Base-by-base conservation (phyloP, 2,329 filamentous ascomycete genomes). In the Penicillium sp. region DNA sequence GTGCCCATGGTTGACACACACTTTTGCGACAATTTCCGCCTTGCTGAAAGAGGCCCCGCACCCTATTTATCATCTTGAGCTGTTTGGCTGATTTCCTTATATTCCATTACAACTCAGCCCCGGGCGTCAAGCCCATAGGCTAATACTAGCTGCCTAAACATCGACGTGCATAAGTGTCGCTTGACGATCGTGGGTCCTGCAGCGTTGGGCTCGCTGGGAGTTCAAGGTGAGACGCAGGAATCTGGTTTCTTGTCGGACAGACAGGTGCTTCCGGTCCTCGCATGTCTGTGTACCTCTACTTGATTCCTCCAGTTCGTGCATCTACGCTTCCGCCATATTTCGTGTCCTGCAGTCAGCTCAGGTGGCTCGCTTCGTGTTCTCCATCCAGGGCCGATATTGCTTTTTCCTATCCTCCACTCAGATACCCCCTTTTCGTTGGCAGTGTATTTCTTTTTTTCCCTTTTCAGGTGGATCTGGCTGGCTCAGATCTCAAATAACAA, bases 141-240 rank as follows among this genome's bases (percentile, higher is more conserved):
- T 69, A 61, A 65, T 52, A 48, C 55, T 66, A 63, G 64, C 65
- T 61, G 60, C 62, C 64, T 66, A 67, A 67, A 69, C 69, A 63
- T 71, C 69, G 64, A 65, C 68, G 61, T 74, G 73, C 73, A 74
- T 74, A 71, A 73, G 73, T 70, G 69, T 57, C 67, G 67, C 68
- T 69, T 70, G 71, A 68, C 67, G 70, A 72, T 74, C 71, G 64
- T 65, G 61, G 65, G 64, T 60, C 64, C 44, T 57, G 56, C 63
- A 19, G 49, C 50, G 58, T 55, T 52, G 63, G 56, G 61, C 26
- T 55, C 60, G 51, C 45, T 55, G 17, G 7, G n/a, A 64, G 61
- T 67, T 62, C 56, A 56, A 67, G 60, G 55, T 61, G n/a, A 60
- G 48, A 56, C 58, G 54, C 60, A 30, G 26, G 51, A 62, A 58